phyloP scores from a whole-genome alignment of 2,329 filamentous ascomycete species.

The Fonsecaea pedrosoi region DNA sequence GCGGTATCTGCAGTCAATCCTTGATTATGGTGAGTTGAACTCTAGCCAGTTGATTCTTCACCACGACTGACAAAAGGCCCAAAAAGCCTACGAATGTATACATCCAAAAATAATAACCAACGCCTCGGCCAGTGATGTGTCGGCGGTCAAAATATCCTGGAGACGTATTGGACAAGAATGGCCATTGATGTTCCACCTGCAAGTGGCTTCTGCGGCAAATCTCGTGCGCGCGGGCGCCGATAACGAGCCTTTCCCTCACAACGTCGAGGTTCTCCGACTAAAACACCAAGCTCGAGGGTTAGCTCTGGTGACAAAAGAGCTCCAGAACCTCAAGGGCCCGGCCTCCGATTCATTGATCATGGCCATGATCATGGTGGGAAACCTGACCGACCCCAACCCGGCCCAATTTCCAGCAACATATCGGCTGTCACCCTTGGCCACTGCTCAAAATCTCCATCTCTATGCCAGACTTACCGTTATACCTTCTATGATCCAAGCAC shows the following conservation, averaged over 20 bases:
- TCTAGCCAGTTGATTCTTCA: neutral
- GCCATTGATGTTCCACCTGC: constrained; percentile 30
- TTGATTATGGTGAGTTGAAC: constrained; percentile 24
- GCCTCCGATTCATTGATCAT: constrained; percentile 27
- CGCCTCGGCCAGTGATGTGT: constrained; percentile 1
- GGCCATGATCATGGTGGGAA: constrained; percentile 27
- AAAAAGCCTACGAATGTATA: constrained; percentile 23
- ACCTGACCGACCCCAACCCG: constrained; percentile 17
- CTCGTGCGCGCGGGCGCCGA: constrained; percentile 20
- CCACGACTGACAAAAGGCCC: neutral
- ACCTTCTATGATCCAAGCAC: constrained; percentile 17
- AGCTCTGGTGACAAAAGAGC: constrained; percentile 16
- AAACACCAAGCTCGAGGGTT: constrained; percentile 22
- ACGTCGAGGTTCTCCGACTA: constrained; percentile 19
- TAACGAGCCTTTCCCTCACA: constrained; percentile 1
- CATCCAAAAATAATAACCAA: constrained; percentile 22
- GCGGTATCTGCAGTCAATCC: constrained; percentile 19
- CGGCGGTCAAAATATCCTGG: constrained; percentile 24
- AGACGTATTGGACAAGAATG: constrained; percentile 24
- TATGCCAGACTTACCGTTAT: constrained; percentile 21
- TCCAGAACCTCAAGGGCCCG: constrained; percentile 16
- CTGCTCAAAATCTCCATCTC: constrained; percentile 24
- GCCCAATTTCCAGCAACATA: constrained; percentile 12
- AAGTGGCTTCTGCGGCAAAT: constrained; percentile 25
- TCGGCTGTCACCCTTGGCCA: constrained; percentile 23